Evolutionary conservation across 169 alveolate species (phyloP), one percentile per base, ranked within the genome.

Genomic region (Plasmodium relictum): DNA sequence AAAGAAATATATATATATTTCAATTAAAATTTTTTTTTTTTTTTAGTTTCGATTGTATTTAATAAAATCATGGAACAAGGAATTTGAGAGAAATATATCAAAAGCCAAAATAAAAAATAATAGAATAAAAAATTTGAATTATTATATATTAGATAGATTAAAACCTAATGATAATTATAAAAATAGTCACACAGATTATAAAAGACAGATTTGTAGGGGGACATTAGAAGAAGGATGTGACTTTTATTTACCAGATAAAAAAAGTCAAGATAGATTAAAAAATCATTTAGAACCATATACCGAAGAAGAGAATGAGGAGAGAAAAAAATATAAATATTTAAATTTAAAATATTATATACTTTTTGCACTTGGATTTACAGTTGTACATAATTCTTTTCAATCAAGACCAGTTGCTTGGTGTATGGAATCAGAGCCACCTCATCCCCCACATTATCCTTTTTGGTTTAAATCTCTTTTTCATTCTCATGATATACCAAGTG

Each of bases 391-490:
- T 86, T 93, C 88, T 80, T 88, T 94, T 73, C 98, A 95, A 92
- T 86, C 95, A 22, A 92, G 98, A 50, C 98, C 98, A 37, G 94
- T 95, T 20, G 97, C 96, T 62, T 95, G 98, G 98, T 95, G 98
- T 70, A 91, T 95, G 63, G 97, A 95, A 59, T 68, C 91, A 70
- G 95, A 94, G 18, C 98, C 98, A 3, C 97, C 98, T 45, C 88
- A 70, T 88, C 93, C 98, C 0, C 98, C 98, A 0, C 86, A 80
- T 85, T 95, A 95, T 87, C 98, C 98, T 24, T 95, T 95, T 88
- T 95, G 98, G 98, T 95, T 95, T 91, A 95, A 95, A 58, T 93
- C 96, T 31, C 78, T 94, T 24, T 93, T 95, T 44, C 98, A 95
- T 85, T 95, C 96, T 41, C 98, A 95, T 88, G 98, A 95, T 76